A percentile compares a stretch with the other conserved stretches of the same genome.
Conservation (phyloP, 1,284 basidiomycete species). For the Fomitopsis pinicola region DNA sequence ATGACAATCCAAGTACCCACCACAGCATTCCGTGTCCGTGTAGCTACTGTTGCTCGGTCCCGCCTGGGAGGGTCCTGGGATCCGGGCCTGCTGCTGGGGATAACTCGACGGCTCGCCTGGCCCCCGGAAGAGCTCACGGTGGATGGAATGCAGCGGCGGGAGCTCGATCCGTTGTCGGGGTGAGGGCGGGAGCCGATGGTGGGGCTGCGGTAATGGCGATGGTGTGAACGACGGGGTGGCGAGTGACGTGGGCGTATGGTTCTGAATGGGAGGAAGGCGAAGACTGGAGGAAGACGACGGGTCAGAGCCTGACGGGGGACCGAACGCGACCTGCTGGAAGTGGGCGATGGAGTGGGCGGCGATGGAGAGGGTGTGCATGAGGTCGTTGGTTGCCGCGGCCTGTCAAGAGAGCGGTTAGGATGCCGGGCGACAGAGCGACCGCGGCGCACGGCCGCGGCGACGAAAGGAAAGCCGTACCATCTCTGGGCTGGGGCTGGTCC, state of each 20-base stretch:
- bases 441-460: background rate
- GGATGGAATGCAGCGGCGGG: slow-evolving; percentile 19
- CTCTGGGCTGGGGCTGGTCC: slow-evolving; percentile 31
- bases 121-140: slow-evolving; percentile 12
- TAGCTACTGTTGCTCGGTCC: slow-evolving; percentile 1
- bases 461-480: slow-evolving; percentile 32
- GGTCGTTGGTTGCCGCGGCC: slow-evolving; percentile 46
- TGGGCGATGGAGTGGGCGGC: slow-evolving; percentile 43
- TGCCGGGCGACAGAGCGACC: background rate
- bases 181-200: slow-evolving; percentile 20
- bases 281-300: slow-evolving; percentile 11
- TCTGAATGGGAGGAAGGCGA: slow-evolving; percentile 17
- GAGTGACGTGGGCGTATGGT: slow-evolving; percentile 34
- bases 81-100: slow-evolving; percentile 4
- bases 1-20: slow-evolving; percentile 45
- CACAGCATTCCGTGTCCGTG: slow-evolving; percentile 34
- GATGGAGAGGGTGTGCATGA: slow-evolving; percentile 43
- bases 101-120: slow-evolving; percentile 12
- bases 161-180: slow-evolving; percentile 23
- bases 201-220: slow-evolving; percentile 17
- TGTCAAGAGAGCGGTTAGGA: slow-evolving; percentile 15
- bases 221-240: slow-evolving; percentile 23
- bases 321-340: slow-evolving; percentile 28
- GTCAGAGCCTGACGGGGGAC: slow-evolving; percentile 8
- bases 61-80: background rate